Evolutionary conservation across 192 early-diverging fungal species (phyloP), one percentile per base, ranked within the genome.

Genomic region (Ambispora gerdemannii): DNA sequence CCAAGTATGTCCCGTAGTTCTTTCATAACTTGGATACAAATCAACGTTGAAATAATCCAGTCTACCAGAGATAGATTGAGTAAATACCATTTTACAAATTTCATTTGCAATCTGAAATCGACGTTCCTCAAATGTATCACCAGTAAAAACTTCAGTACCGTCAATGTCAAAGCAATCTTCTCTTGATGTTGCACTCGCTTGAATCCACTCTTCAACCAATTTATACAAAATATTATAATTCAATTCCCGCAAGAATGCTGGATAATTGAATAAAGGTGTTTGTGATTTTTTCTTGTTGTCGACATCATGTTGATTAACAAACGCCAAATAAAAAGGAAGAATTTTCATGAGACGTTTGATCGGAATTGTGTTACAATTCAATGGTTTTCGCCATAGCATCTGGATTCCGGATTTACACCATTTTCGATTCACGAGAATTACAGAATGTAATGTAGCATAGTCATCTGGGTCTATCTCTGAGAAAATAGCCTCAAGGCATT

Each of bases 351-450:
- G 58, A n/a, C n/a, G 27, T 19, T 8, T 3, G 2, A 4, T 4
- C 19, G 25, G 13, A n/a, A n/a, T 60, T 7, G 19, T 60, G 31
- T 33, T 32, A 7, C 58, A 58, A 4, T 1, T 65, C 20, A 65
- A 65, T 22, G 63, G 63, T 43, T 65, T 65, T 17, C 24, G 24
- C 36, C 63, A 65, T 24, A 65, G 24, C 4, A 19, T 22, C 47
- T 20, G 32, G 15, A 65, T 25, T 1, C 20, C 22, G 17, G 19
- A 22, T 49, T 38, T 17, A 24, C 63, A 65, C 63, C 63, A 65
- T 17, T 43, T n/a, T 38, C 63, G n/a, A 50, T 65, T 65, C 24
- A 65, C 63, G 7, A 65, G n/a, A 49, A 65, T 65, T n/a, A 22
- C 7, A 1, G 63, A 65, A 24, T 65, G 43, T 49, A 65, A 43